Percentiles rank a stretch among this genome's conserved stretches.
Conservation (phyloP, 768 basidiomycete species). For the Suillus spraguei region DNA sequence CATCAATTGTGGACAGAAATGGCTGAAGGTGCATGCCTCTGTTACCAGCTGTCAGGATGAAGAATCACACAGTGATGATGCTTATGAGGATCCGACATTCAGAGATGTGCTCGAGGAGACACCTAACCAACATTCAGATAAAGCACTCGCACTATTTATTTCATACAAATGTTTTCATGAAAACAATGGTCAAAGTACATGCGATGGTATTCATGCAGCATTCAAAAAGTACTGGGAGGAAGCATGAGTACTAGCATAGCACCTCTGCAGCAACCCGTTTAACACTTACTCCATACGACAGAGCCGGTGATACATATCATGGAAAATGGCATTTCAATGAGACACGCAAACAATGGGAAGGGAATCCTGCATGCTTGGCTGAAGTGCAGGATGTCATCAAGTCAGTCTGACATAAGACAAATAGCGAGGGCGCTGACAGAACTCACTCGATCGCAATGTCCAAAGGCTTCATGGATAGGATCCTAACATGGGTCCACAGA, state of each 20-base stretch:
- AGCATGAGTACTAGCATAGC: too few species aligned
- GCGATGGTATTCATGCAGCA: background rate
- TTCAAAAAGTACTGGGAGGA: constrained; percentile 11
- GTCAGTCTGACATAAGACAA: background rate
- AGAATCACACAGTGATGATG: background rate
- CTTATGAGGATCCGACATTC: background rate
- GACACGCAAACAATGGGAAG: background rate
- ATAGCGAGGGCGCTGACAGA: background rate
- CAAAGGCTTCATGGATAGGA: too few species aligned
- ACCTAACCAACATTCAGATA: constrained; percentile 6
- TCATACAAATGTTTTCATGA: constrained; percentile 10
- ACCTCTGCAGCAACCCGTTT: background rate
- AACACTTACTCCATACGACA: background rate
- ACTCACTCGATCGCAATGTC: constrained; percentile 18
- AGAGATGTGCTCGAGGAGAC: background rate
- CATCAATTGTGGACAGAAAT: background rate
- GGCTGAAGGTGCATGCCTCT: too few species aligned
- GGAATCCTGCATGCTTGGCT: background rate
- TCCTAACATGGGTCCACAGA: too few species aligned
- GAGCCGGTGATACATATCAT: background rate
- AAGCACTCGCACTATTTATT: constrained; percentile 7
- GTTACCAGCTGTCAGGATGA: background rate
- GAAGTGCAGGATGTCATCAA: background rate
- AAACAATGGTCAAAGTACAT: constrained; percentile 4
- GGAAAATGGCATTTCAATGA: background rate